Evolutionary conservation across 2,329 filamentous ascomycete genomes (phyloP).

Genomic region (Paecilomyces fulvus): DNA sequence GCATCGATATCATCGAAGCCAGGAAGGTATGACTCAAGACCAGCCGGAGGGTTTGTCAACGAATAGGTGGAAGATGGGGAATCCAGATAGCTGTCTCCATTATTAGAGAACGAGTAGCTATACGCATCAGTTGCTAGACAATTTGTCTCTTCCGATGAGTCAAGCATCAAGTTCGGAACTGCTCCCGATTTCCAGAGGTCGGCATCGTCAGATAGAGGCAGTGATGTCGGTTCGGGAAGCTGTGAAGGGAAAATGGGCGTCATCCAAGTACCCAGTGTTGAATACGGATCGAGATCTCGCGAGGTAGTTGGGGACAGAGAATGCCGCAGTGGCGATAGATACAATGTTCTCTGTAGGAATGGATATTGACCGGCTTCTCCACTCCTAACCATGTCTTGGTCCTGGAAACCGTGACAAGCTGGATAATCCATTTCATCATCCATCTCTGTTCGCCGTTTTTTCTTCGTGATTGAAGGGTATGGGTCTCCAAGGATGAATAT

Average conservation of each 20-base stretch:
- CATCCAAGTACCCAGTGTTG: background rate
- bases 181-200: background rate
- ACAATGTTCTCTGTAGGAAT: background rate
- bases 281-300: background rate
- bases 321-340: background rate
- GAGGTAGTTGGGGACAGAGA: background rate
- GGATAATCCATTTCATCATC: background rate
- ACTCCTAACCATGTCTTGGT: background rate
- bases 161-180: background rate
- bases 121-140: background rate
- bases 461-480: background rate
- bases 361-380: background rate
- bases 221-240: background rate
- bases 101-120: background rate
- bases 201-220: background rate
- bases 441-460: background rate
- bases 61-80: conserved; percentile 7
- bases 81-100: background rate
- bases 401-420: background rate
- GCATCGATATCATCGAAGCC: conserved; percentile 5
- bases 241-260: background rate
- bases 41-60: background rate
- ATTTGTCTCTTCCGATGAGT: background rate
- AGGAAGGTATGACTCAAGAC: conserved; percentile 6
- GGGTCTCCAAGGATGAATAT: background rate